These are phyloP conservation scores for Tylopilus balloui DNA, from an alignment of 768 basidiomycete species.

Conservation along the genomic window DNA sequence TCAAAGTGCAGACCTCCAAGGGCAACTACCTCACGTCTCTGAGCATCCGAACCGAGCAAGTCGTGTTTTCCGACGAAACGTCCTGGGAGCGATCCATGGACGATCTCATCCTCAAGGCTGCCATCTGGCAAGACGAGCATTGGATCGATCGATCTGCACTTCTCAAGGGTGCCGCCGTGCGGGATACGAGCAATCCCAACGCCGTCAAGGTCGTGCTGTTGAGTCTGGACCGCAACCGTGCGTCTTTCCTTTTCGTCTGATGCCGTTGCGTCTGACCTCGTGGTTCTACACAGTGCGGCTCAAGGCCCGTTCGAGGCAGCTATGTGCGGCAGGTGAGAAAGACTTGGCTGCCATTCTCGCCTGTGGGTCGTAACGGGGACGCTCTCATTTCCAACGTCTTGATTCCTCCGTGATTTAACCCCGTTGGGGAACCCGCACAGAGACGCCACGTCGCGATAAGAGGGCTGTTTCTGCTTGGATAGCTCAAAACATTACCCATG, in stretches of 20 bases:
- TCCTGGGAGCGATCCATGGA: constrained; percentile 80
- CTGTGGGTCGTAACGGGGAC: constrained; percentile 23
- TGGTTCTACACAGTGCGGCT: constrained; percentile 66
- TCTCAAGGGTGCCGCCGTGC: constrained; percentile 41
- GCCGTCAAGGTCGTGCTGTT: constrained; percentile 84
- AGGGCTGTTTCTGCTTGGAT: constrained; percentile 10
- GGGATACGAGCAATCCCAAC: constrained; percentile 38
- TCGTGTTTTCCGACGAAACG: constrained; percentile 57
- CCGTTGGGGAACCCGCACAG: constrained; percentile 2
- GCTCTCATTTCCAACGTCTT: not conserved
- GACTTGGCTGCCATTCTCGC: constrained; percentile 73
- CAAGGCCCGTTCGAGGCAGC: constrained; percentile 82
- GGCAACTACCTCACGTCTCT: constrained; percentile 90
- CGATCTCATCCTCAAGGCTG: constrained; percentile 89
- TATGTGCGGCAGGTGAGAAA: constrained; percentile 81
- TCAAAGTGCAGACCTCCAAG: constrained; percentile 93
- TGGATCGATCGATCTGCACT: constrained; percentile 82
- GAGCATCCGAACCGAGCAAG: constrained; percentile 75
- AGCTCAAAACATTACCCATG: constrained; percentile 16
- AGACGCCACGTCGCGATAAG: constrained; percentile 3
- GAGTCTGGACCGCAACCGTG: constrained; percentile 88
- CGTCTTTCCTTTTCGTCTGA: constrained; percentile 34
- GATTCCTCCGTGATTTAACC: constrained; percentile 5
- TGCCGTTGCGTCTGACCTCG: constrained; percentile 11
- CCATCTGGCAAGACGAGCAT: constrained; percentile 90